Conservation (phyloP, 208 protist genomes). For the Porcisia deanei region DNA sequence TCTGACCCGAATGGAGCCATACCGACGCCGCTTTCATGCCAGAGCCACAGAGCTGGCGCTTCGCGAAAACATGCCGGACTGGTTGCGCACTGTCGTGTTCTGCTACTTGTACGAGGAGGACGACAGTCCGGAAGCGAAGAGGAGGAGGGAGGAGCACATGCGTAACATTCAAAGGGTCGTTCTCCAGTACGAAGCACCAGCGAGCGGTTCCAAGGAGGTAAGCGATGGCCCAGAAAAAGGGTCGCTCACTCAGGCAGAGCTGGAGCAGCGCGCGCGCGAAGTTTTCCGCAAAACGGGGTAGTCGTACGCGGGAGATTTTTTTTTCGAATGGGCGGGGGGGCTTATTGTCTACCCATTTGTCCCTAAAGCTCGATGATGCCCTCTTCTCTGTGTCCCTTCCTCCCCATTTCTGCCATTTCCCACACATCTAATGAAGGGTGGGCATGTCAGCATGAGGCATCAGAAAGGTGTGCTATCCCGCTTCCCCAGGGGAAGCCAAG, state of each 20-base stretch:
- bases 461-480: too few species aligned
- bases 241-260: slow-evolving; percentile 23
- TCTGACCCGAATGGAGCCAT: slow-evolving; percentile 6
- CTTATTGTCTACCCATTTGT: neutral
- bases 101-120: slow-evolving; percentile 60
- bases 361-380: neutral
- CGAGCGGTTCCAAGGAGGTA: neutral
- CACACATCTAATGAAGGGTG: too few species aligned
- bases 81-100: slow-evolving; percentile 55
- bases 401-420: too few species aligned
- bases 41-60: slow-evolving; percentile 39
- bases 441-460: too few species aligned
- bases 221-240: slow-evolving; percentile 4
- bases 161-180: slow-evolving; percentile 11
- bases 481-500: too few species aligned
- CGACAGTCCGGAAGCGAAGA: slow-evolving; percentile 37
- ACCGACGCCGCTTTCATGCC: slow-evolving; percentile 23
- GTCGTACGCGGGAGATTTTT: too few species aligned
- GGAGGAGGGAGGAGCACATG: slow-evolving; percentile 9
- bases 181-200: slow-evolving; percentile 12
- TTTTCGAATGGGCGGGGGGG: neutral
- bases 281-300: slow-evolving; percentile 16
- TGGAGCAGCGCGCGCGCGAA: slow-evolving; percentile 41
- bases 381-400: neutral
- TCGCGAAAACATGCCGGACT: slow-evolving; percentile 54